phyloP scores from a whole-genome alignment of 345 rosid genomes.

The Passiflora organensis region DNA sequence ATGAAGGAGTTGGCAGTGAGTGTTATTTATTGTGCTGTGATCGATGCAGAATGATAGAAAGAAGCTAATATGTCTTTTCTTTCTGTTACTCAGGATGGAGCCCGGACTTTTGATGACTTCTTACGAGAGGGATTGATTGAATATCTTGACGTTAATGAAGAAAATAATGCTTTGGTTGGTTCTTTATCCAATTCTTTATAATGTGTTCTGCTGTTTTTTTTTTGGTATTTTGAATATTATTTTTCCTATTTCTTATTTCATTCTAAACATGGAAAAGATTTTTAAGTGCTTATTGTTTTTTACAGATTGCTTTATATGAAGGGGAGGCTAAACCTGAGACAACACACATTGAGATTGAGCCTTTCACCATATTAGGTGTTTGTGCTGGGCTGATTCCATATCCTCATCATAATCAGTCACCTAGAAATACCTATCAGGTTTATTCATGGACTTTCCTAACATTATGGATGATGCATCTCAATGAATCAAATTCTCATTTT shows the following conservation, averaged over 20 bases:
- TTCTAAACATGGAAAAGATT: neutral
- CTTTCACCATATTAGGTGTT: slow-evolving; percentile 95
- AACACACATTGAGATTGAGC: slow-evolving; percentile 95
- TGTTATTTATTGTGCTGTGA: slow-evolving; percentile 15
- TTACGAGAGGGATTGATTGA: slow-evolving; percentile 86
- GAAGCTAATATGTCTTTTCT: slow-evolving; percentile 20
- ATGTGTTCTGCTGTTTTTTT: neutral
- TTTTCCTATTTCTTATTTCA: neutral
- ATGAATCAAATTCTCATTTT: neutral
- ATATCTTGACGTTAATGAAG: slow-evolving; percentile 97
- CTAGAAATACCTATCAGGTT: slow-evolving; percentile 97
- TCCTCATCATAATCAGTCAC: slow-evolving; percentile 99
- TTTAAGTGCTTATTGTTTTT: slow-evolving; percentile 11
- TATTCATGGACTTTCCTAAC: slow-evolving; percentile 11
- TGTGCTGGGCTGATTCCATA: slow-evolving; percentile 89
- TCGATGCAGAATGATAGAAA: slow-evolving; percentile 2
- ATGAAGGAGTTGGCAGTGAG: slow-evolving; percentile 83
- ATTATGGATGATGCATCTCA: neutral
- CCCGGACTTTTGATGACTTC: slow-evolving; percentile 80
- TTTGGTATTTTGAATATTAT: neutral
- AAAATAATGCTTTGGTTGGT: slow-evolving; percentile 89
- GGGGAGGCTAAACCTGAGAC: slow-evolving; percentile 60
- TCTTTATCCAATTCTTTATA: neutral
- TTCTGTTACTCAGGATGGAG: slow-evolving; percentile 58
- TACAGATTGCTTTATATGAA: slow-evolving; percentile 88